A percentile compares a stretch with the other conserved stretches of the same genome.
These are phyloP conservation scores for Gossypium sturtianum DNA, from an alignment of 345 rosid genomes.

Conservation along the genomic window DNA sequence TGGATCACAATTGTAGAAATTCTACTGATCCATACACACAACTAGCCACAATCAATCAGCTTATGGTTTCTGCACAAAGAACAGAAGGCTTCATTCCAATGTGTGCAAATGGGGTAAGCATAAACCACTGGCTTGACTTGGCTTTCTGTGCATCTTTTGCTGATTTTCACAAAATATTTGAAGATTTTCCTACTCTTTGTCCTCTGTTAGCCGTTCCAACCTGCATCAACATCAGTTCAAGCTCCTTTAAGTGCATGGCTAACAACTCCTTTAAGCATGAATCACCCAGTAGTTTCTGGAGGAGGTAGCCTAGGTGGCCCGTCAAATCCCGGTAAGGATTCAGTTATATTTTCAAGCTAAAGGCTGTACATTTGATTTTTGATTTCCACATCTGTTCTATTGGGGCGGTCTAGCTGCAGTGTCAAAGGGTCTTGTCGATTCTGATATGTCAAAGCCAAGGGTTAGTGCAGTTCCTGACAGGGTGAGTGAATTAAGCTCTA, in stretches of 20 bases:
- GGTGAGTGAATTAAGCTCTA: conserved; percentile 18
- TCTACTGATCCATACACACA: conserved; percentile 21
- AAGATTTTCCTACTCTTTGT: background rate
- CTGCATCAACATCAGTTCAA: conserved; percentile 14
- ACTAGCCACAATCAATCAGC: conserved; percentile 21
- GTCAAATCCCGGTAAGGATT: conserved; percentile 17
- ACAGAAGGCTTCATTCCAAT: conserved; percentile 26
- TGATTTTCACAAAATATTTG: background rate
- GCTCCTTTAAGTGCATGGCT: conserved; percentile 26
- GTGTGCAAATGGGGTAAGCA: conserved; percentile 28
- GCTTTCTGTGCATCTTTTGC: background rate
- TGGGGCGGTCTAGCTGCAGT: conserved; percentile 20
- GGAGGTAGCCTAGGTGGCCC: conserved; percentile 18
- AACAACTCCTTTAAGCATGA: conserved; percentile 18
- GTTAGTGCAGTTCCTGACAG: conserved; percentile 19
- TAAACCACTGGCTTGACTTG: conserved; percentile 2
- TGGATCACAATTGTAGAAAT: conserved; percentile 34
- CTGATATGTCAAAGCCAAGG: conserved; percentile 20
- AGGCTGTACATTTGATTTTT: background rate
- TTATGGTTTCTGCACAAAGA: conserved; percentile 16
- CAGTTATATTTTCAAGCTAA: background rate
- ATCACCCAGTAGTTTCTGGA: conserved; percentile 18
- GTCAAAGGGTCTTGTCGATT: conserved; percentile 22
- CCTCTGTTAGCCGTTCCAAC: conserved; percentile 17
- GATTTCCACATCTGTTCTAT: background rate